Evolutionary conservation across 495 filamentous ascomycete genomes (phyloP), one percentile per base, ranked within the genome.

Genomic region (Margaritispora aquatica): DNA sequence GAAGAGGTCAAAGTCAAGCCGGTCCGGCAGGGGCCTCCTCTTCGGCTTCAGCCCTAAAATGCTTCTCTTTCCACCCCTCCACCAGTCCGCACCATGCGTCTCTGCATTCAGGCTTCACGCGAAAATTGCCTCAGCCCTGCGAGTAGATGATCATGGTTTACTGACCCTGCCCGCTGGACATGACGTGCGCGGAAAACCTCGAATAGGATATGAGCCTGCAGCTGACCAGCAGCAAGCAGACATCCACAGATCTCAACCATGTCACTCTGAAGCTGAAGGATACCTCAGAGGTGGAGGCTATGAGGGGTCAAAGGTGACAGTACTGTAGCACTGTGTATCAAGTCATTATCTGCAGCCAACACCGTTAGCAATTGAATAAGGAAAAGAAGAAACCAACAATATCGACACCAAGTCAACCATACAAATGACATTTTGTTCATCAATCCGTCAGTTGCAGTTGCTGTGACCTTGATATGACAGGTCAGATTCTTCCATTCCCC

Each of bases 151-250:
- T 20, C 4, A 34, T 31, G 26, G 41, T 47, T 50, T 57, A 57
- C 48, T 44, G 55, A 50, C 50, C 44, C 41, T 57, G 17, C 55
- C 55, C 17, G 38, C 38, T 44, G 38, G 38, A 49, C n/a, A 57
- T 57, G 55, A 57, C 55, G 54, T 38, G 54, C 54, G 4, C 17
- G n/a, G n/a, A n/a, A n/a, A n/a, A n/a, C n/a, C n/a, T n/a, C n/a
- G n/a, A n/a, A n/a, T n/a, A 9, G 9, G 11, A 11, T 8, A 10
- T 9, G 23, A 21, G 19, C 26, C 29, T 54, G 52, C 52, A 54
- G 52, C n/a, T 15, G 31, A 23, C 15, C 31, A 41, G 7, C 38
- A 44, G 38, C 8, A 8, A 44, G 38, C 38, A 44, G 38, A 8
- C 38, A 44, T 13, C 29, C 13, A 34, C 13, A n/a, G n/a, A n/a